Percentiles rank a stretch among this genome's conserved stretches.
These are phyloP conservation scores for Blattamonas nauphoetae DNA, from an alignment of 78 protist genomes.

Conservation along the genomic window DNA sequence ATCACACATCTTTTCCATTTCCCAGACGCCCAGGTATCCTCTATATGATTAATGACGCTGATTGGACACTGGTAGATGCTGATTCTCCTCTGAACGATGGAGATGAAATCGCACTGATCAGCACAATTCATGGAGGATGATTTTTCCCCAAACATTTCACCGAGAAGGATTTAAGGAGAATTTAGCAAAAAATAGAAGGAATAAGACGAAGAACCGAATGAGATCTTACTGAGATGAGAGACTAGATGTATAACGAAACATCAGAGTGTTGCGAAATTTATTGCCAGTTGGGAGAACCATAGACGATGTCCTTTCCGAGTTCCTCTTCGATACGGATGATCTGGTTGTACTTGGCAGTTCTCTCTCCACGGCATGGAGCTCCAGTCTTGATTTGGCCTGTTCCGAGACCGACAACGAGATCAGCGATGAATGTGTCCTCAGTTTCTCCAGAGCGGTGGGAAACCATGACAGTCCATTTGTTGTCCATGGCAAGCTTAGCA, in stretches of 20 bases:
- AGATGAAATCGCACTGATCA: not conserved
- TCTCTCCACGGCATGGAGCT: slow-evolving; percentile 89
- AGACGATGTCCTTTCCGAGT: slow-evolving; percentile 16
- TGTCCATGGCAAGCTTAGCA: slow-evolving; percentile 33
- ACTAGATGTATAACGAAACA: too few species aligned
- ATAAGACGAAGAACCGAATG: too few species aligned
- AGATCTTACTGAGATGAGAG: too few species aligned
- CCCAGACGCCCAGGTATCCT: not conserved
- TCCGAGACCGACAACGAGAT: slow-evolving; percentile 92
- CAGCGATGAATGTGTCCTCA: slow-evolving; percentile 88
- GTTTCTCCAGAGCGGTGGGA: too few species aligned
- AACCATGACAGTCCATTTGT: slow-evolving; percentile 94
- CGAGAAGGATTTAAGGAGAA: too few species aligned
- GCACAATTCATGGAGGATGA: not conserved
- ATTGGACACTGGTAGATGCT: not conserved
- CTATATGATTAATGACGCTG: not conserved
- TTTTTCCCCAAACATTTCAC: too few species aligned
- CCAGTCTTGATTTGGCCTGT: slow-evolving; percentile 99
- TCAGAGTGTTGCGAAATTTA: too few species aligned
- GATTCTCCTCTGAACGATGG: not conserved
- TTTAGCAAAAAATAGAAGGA: too few species aligned
- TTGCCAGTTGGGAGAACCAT: slow-evolving; percentile 14
- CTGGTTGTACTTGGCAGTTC: slow-evolving; percentile 97
- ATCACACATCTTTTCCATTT: not conserved
- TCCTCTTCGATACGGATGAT: slow-evolving; percentile 85